These are phyloP conservation scores for Fusarium pseudonygamai DNA, from an alignment of 2,329 filamentous ascomycete species.

Conservation along the genomic window DNA sequence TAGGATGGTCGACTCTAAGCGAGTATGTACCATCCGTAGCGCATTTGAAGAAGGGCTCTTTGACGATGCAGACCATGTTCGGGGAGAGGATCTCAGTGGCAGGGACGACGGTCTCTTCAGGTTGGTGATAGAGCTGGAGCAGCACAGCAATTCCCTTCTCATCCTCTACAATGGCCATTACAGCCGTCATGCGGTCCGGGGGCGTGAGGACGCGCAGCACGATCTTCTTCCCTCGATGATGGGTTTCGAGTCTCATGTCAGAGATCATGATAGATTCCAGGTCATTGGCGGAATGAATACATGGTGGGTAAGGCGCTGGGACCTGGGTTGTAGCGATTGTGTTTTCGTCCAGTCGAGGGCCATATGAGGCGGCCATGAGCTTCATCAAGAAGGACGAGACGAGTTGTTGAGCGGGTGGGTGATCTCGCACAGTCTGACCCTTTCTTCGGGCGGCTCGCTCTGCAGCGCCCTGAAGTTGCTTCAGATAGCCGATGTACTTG, in stretches of 20 bases:
- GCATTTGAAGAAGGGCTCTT: not conserved
- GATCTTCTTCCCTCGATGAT: not conserved
- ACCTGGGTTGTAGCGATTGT: not conserved
- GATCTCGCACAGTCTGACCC: not conserved
- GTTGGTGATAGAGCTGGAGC: not conserved
- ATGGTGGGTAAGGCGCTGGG: not conserved
- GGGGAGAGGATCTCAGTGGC: not conserved
- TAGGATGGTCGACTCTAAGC: not conserved
- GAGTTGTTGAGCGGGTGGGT: not conserved
- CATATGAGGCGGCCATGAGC: not conserved
- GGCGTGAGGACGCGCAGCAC: not conserved
- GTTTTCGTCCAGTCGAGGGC: not conserved
- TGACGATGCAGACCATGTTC: not conserved
- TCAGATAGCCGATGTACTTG: not conserved
- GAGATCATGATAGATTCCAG: not conserved
- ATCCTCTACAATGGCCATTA: not conserved
- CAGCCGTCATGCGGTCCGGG: not conserved
- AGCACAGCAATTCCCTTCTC: not conserved
- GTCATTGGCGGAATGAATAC: not conserved
- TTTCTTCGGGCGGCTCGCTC: not conserved
- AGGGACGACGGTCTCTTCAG: not conserved
- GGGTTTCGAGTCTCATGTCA: not conserved
- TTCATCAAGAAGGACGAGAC: not conserved
- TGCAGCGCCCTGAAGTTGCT: not conserved
- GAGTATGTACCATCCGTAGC: not conserved